phyloP scores from a whole-genome alignment of 192 early-diverging fungal genomes.

The Linnemannia elongata region DNA sequence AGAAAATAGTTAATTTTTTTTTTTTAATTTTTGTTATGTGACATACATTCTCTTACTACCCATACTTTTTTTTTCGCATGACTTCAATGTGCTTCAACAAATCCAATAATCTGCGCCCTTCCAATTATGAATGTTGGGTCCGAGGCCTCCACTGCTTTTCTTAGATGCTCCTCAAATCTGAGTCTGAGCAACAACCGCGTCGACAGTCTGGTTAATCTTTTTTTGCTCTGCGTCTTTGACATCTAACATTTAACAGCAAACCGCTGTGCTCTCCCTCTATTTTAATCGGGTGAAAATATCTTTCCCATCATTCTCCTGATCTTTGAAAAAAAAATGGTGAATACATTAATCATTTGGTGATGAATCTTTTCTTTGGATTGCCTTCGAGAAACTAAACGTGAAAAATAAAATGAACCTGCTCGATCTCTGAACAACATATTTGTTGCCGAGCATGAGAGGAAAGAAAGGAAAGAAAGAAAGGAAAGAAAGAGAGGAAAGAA shows the following conservation, averaged over 20 bases:
- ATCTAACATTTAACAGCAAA: constrained; percentile 2
- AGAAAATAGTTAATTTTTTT: background rate
- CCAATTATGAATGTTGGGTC: constrained; percentile 5
- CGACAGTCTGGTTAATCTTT: background rate
- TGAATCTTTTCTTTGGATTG: constrained; percentile 3
- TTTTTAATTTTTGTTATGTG: background rate
- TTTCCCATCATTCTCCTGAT: background rate
- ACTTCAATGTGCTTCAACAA: constrained; percentile 1
- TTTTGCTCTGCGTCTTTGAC: constrained; percentile 4
- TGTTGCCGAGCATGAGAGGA: too few relatives aligned
- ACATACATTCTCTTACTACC: background rate
- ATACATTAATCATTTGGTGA: background rate
- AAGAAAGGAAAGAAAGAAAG: background rate
- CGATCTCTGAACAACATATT: background rate
- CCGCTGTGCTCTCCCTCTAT: background rate
- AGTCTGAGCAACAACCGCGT: background rate
- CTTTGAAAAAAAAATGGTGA: constrained; percentile 3
- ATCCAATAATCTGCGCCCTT: constrained; percentile 6
- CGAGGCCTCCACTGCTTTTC: background rate
- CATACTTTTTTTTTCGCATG: background rate
- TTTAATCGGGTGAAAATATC: background rate
- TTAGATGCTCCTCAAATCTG: background rate
- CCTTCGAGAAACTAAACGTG: background rate
- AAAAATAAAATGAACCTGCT: background rate
- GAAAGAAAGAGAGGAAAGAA: background rate